Conservation (phyloP, 305 asterid genomes). For the Solanum chacoense region DNA sequence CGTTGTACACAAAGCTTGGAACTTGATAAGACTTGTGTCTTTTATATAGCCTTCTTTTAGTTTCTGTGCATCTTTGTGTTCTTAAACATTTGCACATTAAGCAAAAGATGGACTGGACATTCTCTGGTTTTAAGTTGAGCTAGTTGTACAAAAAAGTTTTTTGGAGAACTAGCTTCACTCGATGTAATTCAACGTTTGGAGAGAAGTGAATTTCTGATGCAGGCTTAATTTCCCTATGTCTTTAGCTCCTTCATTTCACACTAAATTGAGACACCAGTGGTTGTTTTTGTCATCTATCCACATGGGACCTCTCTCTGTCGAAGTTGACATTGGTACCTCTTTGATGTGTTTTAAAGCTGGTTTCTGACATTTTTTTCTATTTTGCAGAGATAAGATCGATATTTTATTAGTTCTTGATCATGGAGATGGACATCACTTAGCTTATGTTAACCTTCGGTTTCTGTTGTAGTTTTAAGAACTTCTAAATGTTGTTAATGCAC, state of each 20-base stretch:
- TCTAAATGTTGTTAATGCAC: not conserved
- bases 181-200: not conserved
- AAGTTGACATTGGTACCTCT: not conserved
- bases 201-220: not conserved
- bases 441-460: not conserved
- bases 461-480: not conserved
- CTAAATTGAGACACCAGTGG: not conserved
- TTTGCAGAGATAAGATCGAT: not conserved
- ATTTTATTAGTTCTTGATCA: not conserved
- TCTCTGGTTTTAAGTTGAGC: not conserved
- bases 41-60: not conserved
- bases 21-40: not conserved
- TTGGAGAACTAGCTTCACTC: not conserved
- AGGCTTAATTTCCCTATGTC: not conserved
- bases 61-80: not conserved
- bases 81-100: not conserved
- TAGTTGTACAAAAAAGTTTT: not conserved
- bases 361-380: not conserved
- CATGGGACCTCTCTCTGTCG: not conserved
- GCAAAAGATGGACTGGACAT: not conserved
- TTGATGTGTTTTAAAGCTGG: not conserved
- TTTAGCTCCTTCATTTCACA: not conserved
- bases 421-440: not conserved
- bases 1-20: not conserved
- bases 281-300: not conserved